phyloP scores from a whole-genome alignment of 768 basidiomycete species.

The Roridomyces roridus region DNA sequence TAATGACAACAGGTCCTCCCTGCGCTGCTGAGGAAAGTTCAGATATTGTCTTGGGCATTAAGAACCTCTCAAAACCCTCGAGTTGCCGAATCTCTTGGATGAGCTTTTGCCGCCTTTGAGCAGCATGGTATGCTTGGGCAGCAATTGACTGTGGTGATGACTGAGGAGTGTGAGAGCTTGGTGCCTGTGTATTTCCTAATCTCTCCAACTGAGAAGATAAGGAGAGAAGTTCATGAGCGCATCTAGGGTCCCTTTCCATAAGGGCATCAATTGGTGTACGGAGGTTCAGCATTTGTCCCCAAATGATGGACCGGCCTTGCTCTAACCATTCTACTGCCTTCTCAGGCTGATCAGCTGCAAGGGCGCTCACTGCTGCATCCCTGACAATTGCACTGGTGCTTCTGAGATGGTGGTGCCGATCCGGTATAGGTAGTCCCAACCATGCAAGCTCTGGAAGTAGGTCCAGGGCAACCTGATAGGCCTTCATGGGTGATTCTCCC shows the following conservation, averaged over 20 bases:
- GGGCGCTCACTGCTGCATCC: background rate
- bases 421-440: conserved; percentile 20
- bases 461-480: too few species aligned
- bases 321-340: conserved; percentile 31
- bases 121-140: background rate
- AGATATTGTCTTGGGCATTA: conserved; percentile 28
- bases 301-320: conserved; percentile 30
- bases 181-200: background rate
- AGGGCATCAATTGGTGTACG: conserved; percentile 29
- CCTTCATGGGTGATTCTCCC: too few species aligned
- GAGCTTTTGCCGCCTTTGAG: background rate
- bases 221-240: conserved; percentile 10
- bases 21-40: conserved; percentile 26
- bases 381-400: too few species aligned
- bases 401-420: conserved; percentile 2
- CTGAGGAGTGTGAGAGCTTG: background rate
- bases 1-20: conserved; percentile 38
- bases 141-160: background rate
- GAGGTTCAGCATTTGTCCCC: conserved; percentile 24
- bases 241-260: background rate
- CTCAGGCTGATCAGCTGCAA: background rate
- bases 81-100: background rate
- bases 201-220: background rate
- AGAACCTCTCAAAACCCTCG: conserved; percentile 37
- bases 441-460: too few species aligned